Percentiles rank a stretch among this genome's conserved stretches.
Evolutionary conservation across 2,329 filamentous ascomycete genomes (phyloP).

Genomic region (Fusarium duplospermum): DNA sequence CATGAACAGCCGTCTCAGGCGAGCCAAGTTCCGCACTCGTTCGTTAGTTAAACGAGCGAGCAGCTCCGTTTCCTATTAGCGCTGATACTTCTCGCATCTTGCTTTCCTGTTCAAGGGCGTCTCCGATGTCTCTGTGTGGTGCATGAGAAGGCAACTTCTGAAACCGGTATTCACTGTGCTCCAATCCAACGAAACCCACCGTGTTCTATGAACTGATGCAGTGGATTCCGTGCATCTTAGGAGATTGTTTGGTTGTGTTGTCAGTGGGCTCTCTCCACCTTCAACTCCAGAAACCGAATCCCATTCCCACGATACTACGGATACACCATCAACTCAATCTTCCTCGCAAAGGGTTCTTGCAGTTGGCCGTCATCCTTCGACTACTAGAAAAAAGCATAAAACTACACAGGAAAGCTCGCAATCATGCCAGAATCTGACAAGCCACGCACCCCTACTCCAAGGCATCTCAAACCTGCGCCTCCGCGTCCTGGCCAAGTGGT

Average conservation of each 20-base stretch:
- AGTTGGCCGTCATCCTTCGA: neutral
- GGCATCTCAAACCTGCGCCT: slow-evolving; percentile 43
- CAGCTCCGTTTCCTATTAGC: neutral
- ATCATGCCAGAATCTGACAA: slow-evolving; percentile 35
- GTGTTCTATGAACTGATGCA: neutral
- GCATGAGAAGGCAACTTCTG: neutral
- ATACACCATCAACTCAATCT: neutral
- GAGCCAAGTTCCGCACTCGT: neutral
- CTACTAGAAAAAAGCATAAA: neutral
- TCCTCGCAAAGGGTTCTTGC: neutral
- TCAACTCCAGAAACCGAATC: neutral
- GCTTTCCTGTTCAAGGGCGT: neutral
- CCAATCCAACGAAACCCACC: slow-evolving; percentile 5
- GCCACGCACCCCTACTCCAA: slow-evolving; percentile 32
- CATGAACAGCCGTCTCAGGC: neutral
- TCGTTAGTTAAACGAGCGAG: neutral
- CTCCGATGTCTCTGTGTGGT: neutral
- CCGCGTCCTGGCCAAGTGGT: slow-evolving; percentile 31
- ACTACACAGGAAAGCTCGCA: neutral
- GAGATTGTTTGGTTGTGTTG: neutral
- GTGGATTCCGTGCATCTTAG: neutral
- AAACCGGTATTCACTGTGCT: neutral
- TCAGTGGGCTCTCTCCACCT: neutral
- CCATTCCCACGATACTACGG: neutral
- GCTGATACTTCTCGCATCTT: neutral